phyloP scores from a whole-genome alignment of 257 asterid genomes.

The Primulina eburnea region DNA sequence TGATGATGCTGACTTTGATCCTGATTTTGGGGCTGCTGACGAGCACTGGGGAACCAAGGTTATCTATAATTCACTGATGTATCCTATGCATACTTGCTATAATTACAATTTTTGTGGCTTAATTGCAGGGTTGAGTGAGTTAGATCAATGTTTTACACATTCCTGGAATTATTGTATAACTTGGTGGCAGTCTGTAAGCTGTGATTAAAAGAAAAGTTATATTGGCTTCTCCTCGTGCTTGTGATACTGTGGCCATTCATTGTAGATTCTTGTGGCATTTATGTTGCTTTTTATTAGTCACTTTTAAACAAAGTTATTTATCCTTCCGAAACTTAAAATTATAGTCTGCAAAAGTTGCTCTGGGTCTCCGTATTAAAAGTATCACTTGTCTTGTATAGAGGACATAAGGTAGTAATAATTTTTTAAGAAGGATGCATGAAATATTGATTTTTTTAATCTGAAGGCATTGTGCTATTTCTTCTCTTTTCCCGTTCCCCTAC shows the following conservation, averaged over 20 bases:
- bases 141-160: constrained; percentile 10
- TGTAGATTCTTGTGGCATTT: constrained; percentile 14
- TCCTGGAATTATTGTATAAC: constrained; percentile 14
- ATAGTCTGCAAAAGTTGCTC: not conserved
- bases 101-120: not conserved
- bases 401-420: not conserved
- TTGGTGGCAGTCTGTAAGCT: constrained; percentile 4
- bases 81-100: constrained; percentile 16
- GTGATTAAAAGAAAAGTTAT: constrained; percentile 10
- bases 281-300: constrained; percentile 4
- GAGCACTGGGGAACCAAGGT: constrained; percentile 68
- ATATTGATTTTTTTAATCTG: not conserved
- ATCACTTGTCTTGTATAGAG: constrained; percentile 2
- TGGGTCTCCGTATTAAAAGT: not conserved
- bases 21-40: constrained; percentile 60
- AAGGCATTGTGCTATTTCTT: not conserved
- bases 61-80: constrained; percentile 11
- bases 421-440: not conserved
- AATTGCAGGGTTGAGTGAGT: constrained; percentile 8
- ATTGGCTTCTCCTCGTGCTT: constrained; percentile 8
- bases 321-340: too few relatives aligned
- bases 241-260: not conserved
- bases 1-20: constrained; percentile 87
- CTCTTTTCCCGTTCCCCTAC: not conserved
- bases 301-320: too few relatives aligned